Percentiles rank a stretch among this genome's conserved stretches.
phyloP scores from a whole-genome alignment of 1,139 yeast species.

The Oligophagozyma castellii region DNA sequence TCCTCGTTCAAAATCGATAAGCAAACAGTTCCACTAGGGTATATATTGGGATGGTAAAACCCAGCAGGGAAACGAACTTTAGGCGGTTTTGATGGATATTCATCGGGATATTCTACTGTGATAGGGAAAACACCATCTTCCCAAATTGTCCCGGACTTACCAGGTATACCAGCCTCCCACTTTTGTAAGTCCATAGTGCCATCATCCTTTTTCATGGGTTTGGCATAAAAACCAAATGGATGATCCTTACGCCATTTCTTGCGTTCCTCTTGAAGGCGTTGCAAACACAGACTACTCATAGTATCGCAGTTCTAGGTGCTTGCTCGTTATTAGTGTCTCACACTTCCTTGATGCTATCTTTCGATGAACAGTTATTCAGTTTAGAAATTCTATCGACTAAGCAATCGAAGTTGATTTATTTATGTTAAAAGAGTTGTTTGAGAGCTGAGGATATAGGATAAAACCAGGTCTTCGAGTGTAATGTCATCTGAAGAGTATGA shows the following conservation, averaged over 20 bases:
- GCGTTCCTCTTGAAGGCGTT: conserved; percentile 70
- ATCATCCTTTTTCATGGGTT: conserved; percentile 63
- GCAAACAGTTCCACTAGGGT: conserved; percentile 94
- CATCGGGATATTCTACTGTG: conserved; percentile 70
- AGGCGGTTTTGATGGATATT: conserved; percentile 95
- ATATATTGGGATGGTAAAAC: conserved; percentile 92
- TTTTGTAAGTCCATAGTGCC: conserved; percentile 73
- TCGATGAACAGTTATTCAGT: too few species aligned
- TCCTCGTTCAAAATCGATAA: conserved; percentile 85
- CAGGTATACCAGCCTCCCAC: conserved; percentile 97
- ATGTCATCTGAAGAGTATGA: too few species aligned
- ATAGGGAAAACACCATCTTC: conserved; percentile 75
- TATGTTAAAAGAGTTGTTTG: not conserved
- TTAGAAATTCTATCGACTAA: too few species aligned
- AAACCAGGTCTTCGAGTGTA: too few species aligned
- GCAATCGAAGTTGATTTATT: too few species aligned
- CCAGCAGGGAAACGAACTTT: conserved; percentile 77
- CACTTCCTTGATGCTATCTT: too few species aligned
- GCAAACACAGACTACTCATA: conserved; percentile 45
- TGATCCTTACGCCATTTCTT: conserved; percentile 98
- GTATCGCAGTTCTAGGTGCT: too few species aligned
- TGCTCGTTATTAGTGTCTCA: too few species aligned
- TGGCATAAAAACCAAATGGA: conserved; percentile 93
- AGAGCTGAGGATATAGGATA: too few species aligned
- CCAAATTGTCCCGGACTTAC: conserved; percentile 79